Conservation (phyloP, 129 eudicot species). For the Flaveria robusta region DNA sequence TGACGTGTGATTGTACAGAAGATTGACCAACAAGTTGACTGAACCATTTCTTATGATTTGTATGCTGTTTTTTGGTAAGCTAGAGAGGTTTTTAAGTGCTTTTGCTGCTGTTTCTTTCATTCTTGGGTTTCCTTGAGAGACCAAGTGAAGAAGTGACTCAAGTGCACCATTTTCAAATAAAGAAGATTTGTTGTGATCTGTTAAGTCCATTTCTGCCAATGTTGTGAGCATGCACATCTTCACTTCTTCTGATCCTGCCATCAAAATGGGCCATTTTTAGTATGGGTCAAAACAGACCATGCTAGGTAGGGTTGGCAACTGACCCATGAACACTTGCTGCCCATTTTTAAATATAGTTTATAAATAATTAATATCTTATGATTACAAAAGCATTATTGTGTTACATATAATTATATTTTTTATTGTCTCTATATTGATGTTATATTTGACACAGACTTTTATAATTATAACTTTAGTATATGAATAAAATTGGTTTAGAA, state of each 20-base stretch:
- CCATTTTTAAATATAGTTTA: neutral
- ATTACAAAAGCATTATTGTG: neutral
- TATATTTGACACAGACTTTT: neutral
- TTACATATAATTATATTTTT: neutral
- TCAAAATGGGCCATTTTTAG: neutral
- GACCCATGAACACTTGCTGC: neutral
- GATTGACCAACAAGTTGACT: slow-evolving; percentile 47
- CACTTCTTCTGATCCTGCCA: slow-evolving; percentile 52
- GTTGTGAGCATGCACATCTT: slow-evolving; percentile 58
- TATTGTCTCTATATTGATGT: neutral
- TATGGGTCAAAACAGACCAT: neutral
- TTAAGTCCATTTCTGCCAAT: slow-evolving; percentile 68
- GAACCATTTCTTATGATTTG: slow-evolving; percentile 57
- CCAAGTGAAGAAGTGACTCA: slow-evolving; percentile 47
- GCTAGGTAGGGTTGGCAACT: neutral
- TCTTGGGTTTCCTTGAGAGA: slow-evolving; percentile 40
- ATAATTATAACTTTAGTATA: neutral
- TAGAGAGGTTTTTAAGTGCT: slow-evolving; percentile 63
- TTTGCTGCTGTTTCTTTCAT: slow-evolving; percentile 57
- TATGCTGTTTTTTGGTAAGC: slow-evolving; percentile 49
- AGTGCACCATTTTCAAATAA: slow-evolving; percentile 55
- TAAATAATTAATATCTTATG: neutral
- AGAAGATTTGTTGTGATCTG: slow-evolving; percentile 62
- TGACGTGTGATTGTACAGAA: slow-evolving; percentile 58
- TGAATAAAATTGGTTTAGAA: neutral